These are phyloP conservation scores for Camillea tinctor DNA, from an alignment of 2,329 filamentous ascomycete genomes.

Conservation along the genomic window DNA sequence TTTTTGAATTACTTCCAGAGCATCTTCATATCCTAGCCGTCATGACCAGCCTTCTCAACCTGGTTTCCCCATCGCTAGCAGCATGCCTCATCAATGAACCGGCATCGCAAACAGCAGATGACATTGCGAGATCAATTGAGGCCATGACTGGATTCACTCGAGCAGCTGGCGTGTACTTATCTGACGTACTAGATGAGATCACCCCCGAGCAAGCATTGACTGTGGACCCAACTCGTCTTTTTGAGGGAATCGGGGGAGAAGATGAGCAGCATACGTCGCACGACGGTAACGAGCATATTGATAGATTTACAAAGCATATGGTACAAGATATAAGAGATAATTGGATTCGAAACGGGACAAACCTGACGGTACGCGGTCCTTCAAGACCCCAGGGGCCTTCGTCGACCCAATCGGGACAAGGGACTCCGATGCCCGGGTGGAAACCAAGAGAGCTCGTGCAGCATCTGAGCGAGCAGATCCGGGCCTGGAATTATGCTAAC, in stretches of 20 bases:
- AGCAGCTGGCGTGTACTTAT: conserved; percentile 22
- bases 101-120: conserved; percentile 10
- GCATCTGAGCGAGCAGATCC: conserved; percentile 18
- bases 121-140: conserved; percentile 15
- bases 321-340: conserved; percentile 43
- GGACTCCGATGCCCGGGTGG: conserved; percentile 27
- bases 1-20: conserved; percentile 20
- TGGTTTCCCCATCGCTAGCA: conserved; percentile 28
- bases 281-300: conserved; percentile 32
- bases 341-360: conserved; percentile 39
- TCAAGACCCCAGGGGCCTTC: conserved; percentile 30
- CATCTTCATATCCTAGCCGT: conserved; percentile 23
- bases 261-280: conserved; percentile 2
- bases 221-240: conserved; percentile 20
- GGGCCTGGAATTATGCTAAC: conserved; percentile 26
- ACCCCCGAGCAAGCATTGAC: conserved; percentile 2
- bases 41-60: conserved; percentile 26
- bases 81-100: conserved; percentile 29
- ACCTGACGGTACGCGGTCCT: conserved; percentile 40
- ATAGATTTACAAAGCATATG: conserved; percentile 43
- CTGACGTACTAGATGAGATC: conserved; percentile 8
- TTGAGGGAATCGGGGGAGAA: conserved; percentile 17
- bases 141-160: conserved; percentile 27
- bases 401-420: conserved; percentile 37
- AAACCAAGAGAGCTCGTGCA: conserved; percentile 14